Evolutionary conservation across 2,329 filamentous ascomycete species (phyloP).

Genomic region (Coniella vitis): DNA sequence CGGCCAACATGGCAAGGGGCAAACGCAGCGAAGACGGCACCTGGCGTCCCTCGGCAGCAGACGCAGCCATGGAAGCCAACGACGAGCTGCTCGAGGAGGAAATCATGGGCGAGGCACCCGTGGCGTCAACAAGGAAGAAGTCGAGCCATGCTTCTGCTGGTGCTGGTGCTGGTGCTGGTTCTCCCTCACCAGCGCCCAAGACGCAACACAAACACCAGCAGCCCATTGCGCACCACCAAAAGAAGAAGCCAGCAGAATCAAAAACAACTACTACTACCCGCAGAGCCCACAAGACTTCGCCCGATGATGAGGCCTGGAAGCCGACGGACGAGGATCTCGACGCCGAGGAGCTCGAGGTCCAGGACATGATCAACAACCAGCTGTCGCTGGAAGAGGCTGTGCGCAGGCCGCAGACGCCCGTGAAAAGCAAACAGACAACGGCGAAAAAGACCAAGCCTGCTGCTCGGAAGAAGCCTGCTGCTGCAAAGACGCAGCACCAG

Average conservation of each 20-base stretch:
- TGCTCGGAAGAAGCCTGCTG: background rate
- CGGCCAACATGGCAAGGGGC: constrained; percentile 9
- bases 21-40: constrained; percentile 5
- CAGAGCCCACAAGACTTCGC: background rate
- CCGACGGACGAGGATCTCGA: constrained; percentile 13
- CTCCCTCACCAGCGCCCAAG: too few species aligned
- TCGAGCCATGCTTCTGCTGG: background rate
- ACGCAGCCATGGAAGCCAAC: constrained; percentile 3
- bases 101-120: background rate
- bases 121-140: too few species aligned
- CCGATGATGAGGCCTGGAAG: constrained; percentile 12
- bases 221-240: constrained; percentile 3
- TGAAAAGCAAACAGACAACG: background rate
- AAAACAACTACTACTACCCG: too few species aligned
- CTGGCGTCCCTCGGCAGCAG: constrained; percentile 12
- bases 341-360: constrained; percentile 13
- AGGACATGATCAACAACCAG: constrained; percentile 15
- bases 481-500: background rate
- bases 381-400: background rate
- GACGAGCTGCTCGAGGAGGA: constrained; percentile 10
- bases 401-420: too few species aligned
- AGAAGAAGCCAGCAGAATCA: background rate
- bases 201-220: background rate
- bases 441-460: background rate
- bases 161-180: too few species aligned